Evolutionary conservation across 768 basidiomycete genomes (phyloP).

Genomic region (Peribolospora kevripleyi): DNA sequence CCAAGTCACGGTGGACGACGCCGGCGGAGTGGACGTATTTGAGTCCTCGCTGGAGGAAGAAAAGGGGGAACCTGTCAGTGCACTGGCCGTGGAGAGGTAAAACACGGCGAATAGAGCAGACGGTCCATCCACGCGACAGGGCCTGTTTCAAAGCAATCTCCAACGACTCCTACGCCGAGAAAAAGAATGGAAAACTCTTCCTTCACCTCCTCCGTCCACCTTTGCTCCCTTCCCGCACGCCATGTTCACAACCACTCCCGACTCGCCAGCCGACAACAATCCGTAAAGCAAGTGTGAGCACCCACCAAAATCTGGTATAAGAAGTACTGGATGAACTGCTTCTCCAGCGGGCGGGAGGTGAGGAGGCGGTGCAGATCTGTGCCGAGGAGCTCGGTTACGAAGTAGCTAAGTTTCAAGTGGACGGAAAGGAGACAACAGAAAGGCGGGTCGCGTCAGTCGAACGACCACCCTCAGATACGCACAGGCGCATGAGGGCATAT

Average conservation of each 20-base stretch:
- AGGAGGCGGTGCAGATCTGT: conserved; percentile 93
- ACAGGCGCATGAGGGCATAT: not conserved
- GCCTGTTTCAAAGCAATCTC: no score
- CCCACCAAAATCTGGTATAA: conserved; percentile 88
- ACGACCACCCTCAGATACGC: not conserved
- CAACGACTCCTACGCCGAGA: no score
- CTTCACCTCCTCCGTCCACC: no score
- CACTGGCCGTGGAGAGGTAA: not conserved
- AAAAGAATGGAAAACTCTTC: no score
- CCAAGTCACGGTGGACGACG: conserved; percentile 90
- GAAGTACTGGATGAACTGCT: conserved; percentile 99
- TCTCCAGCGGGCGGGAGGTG: conserved; percentile 88
- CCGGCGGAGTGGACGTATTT: conserved; percentile 99
- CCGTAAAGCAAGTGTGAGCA: conserved; percentile 1
- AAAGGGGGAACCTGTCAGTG: not conserved
- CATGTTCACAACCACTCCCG: no score
- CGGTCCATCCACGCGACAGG: conserved; percentile 2
- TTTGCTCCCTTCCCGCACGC: no score
- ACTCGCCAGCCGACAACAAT: no score
- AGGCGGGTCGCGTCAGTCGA: not conserved
- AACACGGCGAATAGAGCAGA: not conserved
- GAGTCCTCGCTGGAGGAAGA: conserved; percentile 47
- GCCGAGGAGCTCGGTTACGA: conserved; percentile 92
- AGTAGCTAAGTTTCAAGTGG: conserved; percentile 39
- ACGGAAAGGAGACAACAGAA: not conserved